phyloP scores from a whole-genome alignment of 2,329 filamentous ascomycete species.

The Colletotrichum liaoningense region DNA sequence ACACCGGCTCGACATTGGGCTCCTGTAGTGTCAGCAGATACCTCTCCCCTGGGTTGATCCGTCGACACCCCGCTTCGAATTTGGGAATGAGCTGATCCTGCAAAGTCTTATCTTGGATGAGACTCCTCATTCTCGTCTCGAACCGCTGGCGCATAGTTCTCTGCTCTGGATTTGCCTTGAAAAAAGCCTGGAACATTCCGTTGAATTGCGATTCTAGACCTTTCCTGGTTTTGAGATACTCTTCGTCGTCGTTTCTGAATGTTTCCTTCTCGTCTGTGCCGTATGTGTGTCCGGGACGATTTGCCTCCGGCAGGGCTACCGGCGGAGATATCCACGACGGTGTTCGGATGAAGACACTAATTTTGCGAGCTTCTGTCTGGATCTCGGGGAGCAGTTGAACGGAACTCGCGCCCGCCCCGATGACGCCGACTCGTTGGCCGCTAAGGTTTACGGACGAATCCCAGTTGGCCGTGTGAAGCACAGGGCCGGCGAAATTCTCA shows the following conservation, averaged over 20 bases:
- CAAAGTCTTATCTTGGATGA: neutral
- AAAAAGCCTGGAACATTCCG: slow-evolving; percentile 52
- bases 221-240: slow-evolving; percentile 43
- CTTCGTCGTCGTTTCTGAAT: too few species aligned
- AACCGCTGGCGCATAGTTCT: neutral
- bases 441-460: slow-evolving; percentile 49
- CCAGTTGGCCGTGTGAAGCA: slow-evolving; percentile 59
- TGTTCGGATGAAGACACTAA: slow-evolving; percentile 58
- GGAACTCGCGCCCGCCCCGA: slow-evolving; percentile 47
- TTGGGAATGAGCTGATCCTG: slow-evolving; percentile 37
- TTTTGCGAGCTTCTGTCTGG: slow-evolving; percentile 51
- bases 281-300: slow-evolving; percentile 32
- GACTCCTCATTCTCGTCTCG: neutral
- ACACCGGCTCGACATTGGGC: slow-evolving; percentile 52
- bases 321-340: slow-evolving; percentile 57
- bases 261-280: neutral
- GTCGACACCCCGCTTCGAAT: slow-evolving; percentile 40
- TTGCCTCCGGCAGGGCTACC: slow-evolving; percentile 11
- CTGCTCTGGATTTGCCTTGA: slow-evolving; percentile 43
- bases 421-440: slow-evolving; percentile 51
- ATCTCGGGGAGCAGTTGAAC: slow-evolving; percentile 56
- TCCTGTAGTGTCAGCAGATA: slow-evolving; percentile 54
- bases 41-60: slow-evolving; percentile 49
- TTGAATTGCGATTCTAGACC: slow-evolving; percentile 52
- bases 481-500: slow-evolving; percentile 55